Evolutionary conservation across 2,329 filamentous ascomycete genomes (phyloP).

Genomic region (Neofusicoccum parvum): DNA sequence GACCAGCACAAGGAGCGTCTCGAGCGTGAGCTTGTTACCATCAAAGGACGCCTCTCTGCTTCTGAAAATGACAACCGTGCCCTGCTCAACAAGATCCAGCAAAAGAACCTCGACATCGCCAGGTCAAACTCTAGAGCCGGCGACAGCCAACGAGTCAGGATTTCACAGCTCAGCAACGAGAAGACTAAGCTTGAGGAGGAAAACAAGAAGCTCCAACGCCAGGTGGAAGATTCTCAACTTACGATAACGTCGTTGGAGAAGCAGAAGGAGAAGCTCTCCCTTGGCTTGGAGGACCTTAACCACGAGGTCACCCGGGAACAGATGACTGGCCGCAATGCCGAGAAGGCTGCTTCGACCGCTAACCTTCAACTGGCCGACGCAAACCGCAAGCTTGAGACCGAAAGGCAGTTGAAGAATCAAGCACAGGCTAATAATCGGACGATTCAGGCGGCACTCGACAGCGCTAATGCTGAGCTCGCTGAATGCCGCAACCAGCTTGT

Average conservation of each 20-base stretch:
- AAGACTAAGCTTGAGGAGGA: constrained; percentile 83
- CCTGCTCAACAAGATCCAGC: constrained; percentile 94
- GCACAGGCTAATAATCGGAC: constrained; percentile 83
- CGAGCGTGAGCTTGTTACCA: constrained; percentile 85
- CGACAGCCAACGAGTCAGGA: constrained; percentile 77
- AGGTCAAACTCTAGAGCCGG: constrained; percentile 83
- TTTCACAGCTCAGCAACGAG: constrained; percentile 74
- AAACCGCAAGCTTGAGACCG: constrained; percentile 87
- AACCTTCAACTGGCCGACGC: constrained; percentile 84
- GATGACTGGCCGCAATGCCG: constrained; percentile 84
- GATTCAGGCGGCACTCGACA: constrained; percentile 76
- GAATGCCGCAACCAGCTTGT: constrained; percentile 80
- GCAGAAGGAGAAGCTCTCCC: constrained; percentile 86
- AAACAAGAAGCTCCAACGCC: constrained; percentile 75
- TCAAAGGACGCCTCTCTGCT: constrained; percentile 84
- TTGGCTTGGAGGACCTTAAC: constrained; percentile 87
- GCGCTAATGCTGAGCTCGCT: constrained; percentile 76
- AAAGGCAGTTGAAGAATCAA: constrained; percentile 80
- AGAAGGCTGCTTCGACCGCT: constrained; percentile 80
- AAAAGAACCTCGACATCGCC: constrained; percentile 95
- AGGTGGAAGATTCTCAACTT: constrained; percentile 83
- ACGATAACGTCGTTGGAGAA: constrained; percentile 85
- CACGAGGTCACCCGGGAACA: constrained; percentile 90
- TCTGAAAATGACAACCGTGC: constrained; percentile 96
- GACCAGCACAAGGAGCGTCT: constrained; percentile 93